These are phyloP conservation scores for Coemansia sp. DNA, from an alignment of 192 early-diverging fungal species.

Conservation along the genomic window DNA sequence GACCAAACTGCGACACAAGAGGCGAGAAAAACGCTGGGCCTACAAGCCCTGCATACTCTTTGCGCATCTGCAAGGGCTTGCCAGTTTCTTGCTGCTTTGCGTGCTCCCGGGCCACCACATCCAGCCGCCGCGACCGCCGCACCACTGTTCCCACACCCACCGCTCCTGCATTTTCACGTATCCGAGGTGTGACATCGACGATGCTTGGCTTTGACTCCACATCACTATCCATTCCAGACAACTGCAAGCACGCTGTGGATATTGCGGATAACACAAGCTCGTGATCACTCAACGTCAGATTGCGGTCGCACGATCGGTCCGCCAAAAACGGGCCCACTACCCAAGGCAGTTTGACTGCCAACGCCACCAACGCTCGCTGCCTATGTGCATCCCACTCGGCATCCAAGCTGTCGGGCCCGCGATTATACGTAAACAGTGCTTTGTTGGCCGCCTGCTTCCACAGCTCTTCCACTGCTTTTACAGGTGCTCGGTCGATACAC, in stretches of 20 bases:
- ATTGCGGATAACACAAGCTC: conserved; percentile 47
- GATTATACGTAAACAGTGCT: conserved; percentile 37
- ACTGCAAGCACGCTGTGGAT: conserved; percentile 35
- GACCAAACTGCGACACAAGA: conserved; percentile 43
- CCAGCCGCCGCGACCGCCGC: conserved; percentile 41
- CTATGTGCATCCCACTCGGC: conserved; percentile 35
- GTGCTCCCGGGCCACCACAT: conserved; percentile 11
- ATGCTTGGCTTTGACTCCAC: not conserved
- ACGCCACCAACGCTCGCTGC: conserved; percentile 21
- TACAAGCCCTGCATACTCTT: conserved; percentile 21
- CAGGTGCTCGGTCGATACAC: conserved; percentile 26
- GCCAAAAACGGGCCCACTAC: conserved; percentile 41
- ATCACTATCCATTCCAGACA: conserved; percentile 16
- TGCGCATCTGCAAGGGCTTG: conserved; percentile 4
- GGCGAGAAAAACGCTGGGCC: conserved; percentile 51
- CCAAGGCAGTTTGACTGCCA: conserved; percentile 28
- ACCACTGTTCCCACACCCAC: conserved; percentile 32
- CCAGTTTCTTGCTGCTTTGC: not conserved
- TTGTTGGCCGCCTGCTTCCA: conserved; percentile 40
- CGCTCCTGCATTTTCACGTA: not conserved
- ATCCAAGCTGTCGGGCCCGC: conserved; percentile 37
- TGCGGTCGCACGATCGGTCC: conserved; percentile 42
- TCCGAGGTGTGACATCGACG: not conserved
- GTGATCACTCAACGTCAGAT: conserved; percentile 39
- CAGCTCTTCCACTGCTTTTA: conserved; percentile 33